phyloP scores from a whole-genome alignment of 1,284 basidiomycete species.

The Ustilago crameri region DNA sequence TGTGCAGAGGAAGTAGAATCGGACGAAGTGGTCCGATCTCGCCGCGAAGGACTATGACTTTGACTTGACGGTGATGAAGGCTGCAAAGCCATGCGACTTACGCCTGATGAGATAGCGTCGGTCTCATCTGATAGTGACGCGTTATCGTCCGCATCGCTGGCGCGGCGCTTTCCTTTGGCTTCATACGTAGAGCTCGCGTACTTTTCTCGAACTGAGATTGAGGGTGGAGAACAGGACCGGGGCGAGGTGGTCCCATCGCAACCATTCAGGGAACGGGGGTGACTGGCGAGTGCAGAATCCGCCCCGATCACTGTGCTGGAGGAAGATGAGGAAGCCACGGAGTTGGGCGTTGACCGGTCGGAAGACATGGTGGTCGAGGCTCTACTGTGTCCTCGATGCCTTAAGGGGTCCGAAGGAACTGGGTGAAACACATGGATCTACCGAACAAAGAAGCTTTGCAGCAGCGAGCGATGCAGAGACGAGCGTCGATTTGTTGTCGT shows the following conservation, averaged over 20 bases:
- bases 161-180: constrained; percentile 35
- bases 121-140: constrained; percentile 2
- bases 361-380: constrained; percentile 20
- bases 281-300: no score
- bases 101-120: background rate
- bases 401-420: constrained; percentile 2
- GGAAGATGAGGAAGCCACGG: constrained; percentile 10
- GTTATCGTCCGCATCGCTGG: constrained; percentile 10
- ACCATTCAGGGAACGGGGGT: background rate
- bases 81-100: constrained; percentile 5
- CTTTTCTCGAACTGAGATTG: background rate
- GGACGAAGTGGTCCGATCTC: background rate
- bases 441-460: background rate
- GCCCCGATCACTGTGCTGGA: constrained; percentile 7
- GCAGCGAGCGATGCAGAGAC: no score
- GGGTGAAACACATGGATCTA: constrained; percentile 8
- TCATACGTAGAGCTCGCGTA: constrained; percentile 10
- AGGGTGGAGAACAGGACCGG: background rate
- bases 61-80: background rate
- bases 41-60: background rate
- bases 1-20: background rate
- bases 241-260: background rate
- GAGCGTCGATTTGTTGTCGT: no score
- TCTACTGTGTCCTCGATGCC: constrained; percentile 6
- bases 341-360: constrained; percentile 5